Conservation (phyloP, 1,139 yeast genomes). For the Saccharomyces uvarum region DNA sequence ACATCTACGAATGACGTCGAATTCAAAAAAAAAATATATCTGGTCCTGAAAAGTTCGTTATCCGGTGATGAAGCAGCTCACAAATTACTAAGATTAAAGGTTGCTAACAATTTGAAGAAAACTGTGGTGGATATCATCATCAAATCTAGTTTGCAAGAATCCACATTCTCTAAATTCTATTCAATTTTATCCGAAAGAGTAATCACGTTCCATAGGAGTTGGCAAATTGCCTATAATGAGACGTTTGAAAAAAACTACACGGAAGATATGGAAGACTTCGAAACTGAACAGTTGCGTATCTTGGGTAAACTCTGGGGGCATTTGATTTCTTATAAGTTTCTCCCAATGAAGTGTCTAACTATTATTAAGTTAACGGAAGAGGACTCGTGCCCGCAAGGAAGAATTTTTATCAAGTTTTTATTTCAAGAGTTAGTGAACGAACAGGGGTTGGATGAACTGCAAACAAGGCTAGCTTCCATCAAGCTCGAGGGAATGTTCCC, state of each 20-base stretch:
- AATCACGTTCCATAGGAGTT: constrained; percentile 41
- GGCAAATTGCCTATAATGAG: constrained; percentile 49
- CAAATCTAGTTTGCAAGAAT: constrained; percentile 80
- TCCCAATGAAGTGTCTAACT: constrained; percentile 55
- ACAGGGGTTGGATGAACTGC: constrained; percentile 50
- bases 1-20: constrained; percentile 58
- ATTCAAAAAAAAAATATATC: constrained; percentile 66
- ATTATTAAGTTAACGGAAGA: constrained; percentile 56
- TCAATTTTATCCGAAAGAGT: constrained; percentile 73
- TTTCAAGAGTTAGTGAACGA: constrained; percentile 79
- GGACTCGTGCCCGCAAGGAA: constrained; percentile 68
- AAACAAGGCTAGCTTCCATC: constrained; percentile 44
- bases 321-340: constrained; percentile 59
- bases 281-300: constrained; percentile 67
- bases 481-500: constrained; percentile 43
- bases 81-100: constrained; percentile 52
- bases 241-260: constrained; percentile 53
- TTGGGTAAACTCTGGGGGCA: constrained; percentile 86
- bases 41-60: constrained; percentile 86
- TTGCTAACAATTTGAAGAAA: constrained; percentile 35
- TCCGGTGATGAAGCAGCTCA: constrained; percentile 92
- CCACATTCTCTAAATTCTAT: constrained; percentile 77
- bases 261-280: constrained; percentile 53
- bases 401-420: constrained; percentile 74
- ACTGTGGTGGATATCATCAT: constrained; percentile 67